A percentile compares a stretch with the other conserved stretches of the same genome.
phyloP scores from a whole-genome alignment of 495 filamentous ascomycete genomes.

The Neurospora africana region DNA sequence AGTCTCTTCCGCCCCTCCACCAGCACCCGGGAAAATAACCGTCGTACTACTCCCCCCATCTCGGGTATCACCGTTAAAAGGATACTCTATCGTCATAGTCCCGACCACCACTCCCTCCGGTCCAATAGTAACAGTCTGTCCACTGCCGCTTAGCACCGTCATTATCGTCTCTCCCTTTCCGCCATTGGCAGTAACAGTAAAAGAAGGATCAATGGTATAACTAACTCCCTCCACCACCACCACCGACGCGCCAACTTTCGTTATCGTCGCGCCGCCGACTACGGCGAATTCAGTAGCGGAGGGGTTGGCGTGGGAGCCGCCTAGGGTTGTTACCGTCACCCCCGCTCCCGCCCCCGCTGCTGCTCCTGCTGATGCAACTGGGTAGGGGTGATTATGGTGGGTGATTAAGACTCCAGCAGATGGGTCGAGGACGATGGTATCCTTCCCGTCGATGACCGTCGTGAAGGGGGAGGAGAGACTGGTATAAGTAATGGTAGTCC shows the following conservation, averaged over 20 bases:
- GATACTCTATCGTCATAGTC: constrained; percentile 30
- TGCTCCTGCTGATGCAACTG: neutral
- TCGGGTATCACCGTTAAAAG: constrained; percentile 15
- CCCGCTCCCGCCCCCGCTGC: neutral
- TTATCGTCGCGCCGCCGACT: constrained; percentile 38
- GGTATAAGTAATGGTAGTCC: constrained; percentile 33
- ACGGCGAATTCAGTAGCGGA: constrained; percentile 29
- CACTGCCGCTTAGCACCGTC: constrained; percentile 29
- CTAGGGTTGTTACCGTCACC: constrained; percentile 22
- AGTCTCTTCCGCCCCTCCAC: neutral
- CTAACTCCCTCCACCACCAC: constrained; percentile 38
- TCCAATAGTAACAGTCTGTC: constrained; percentile 36
- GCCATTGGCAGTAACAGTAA: neutral
- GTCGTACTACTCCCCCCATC: neutral
- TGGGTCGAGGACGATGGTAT: constrained; percentile 37
- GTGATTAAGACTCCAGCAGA: constrained; percentile 26
- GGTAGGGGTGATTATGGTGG: constrained; percentile 2
- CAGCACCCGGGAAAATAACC: neutral
- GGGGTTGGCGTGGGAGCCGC: constrained; percentile 23
- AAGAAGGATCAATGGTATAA: constrained; percentile 29
- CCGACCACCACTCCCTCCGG: constrained; percentile 34
- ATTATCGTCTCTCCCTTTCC: constrained; percentile 24
- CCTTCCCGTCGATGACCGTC: constrained; percentile 24
- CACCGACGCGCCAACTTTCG: constrained; percentile 36
- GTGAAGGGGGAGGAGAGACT: constrained; percentile 14